Percentiles rank a stretch among this genome's conserved stretches.
Evolutionary conservation across 257 asterid species (phyloP).

Genomic region (Nicotiana knightiana): DNA sequence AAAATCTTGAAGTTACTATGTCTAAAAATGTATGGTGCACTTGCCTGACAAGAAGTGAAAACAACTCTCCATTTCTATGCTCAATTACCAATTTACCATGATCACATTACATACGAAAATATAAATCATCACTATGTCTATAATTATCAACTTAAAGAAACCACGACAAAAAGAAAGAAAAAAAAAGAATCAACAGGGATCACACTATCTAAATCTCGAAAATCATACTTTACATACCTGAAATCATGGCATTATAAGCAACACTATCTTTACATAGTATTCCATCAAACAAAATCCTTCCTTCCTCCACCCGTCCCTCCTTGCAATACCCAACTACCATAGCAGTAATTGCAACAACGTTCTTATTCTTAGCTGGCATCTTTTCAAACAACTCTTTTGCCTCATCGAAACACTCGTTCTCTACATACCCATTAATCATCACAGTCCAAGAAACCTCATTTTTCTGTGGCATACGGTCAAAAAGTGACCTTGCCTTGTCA

Average conservation of each 20-base stretch:
- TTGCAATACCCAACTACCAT: constrained; percentile 16
- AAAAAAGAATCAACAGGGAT: neutral
- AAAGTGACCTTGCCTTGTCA: constrained; percentile 13
- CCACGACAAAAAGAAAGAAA: neutral
- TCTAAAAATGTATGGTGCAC: neutral
- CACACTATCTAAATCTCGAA: neutral
- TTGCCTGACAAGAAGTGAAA: neutral
- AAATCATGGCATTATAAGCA: constrained; percentile 15
- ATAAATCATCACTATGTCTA: neutral
- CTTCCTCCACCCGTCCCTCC: constrained; percentile 10
- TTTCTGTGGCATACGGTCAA: constrained; percentile 3
- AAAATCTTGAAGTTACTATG: neutral
- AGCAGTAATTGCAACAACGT: constrained; percentile 9
- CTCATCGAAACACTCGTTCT: constrained; percentile 10
- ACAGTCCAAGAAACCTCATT: constrained; percentile 20
- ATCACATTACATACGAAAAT: neutral
- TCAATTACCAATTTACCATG: neutral
- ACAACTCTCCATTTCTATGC: neutral
- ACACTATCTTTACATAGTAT: constrained; percentile 7
- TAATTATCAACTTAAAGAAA: neutral
- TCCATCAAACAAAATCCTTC: constrained; percentile 12
- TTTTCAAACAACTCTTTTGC: constrained; percentile 9
- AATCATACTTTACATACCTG: constrained; percentile 9
- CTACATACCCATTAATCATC: constrained; percentile 16
- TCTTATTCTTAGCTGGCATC: constrained; percentile 15